These are phyloP conservation scores for Shiraia sp. DNA, from an alignment of 2,329 filamentous ascomycete species.

Conservation along the genomic window DNA sequence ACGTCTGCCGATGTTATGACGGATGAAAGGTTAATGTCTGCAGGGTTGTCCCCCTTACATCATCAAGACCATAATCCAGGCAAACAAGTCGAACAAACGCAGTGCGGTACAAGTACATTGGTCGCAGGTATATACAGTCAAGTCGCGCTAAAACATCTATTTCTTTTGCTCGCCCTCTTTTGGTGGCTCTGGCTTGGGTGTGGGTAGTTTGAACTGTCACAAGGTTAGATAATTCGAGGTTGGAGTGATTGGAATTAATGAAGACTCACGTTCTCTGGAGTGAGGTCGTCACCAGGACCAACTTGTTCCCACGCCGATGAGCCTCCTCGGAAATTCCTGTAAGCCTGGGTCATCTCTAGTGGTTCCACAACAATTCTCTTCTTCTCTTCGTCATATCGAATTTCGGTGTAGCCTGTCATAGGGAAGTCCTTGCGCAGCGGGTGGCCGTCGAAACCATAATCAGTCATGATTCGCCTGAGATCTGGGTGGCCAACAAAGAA, in stretches of 20 bases:
- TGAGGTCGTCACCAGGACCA: conserved; percentile 73
- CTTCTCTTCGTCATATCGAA: conserved; percentile 99
- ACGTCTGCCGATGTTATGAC: no score
- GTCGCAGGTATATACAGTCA: conserved; percentile 47
- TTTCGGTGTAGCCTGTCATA: conserved; percentile 95
- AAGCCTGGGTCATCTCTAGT: conserved; percentile 95
- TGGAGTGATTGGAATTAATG: background rate
- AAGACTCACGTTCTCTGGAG: conserved; percentile 64
- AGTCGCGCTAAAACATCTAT: conserved; percentile 54
- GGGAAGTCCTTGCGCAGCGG: conserved; percentile 98
- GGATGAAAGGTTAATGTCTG: no score
- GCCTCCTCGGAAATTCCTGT: conserved; percentile 96
- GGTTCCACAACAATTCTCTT: conserved; percentile 99
- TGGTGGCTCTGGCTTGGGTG: conserved; percentile 84
- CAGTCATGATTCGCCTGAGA: conserved; percentile 96
- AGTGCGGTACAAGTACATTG: conserved; percentile 21
- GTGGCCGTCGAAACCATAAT: conserved; percentile 98
- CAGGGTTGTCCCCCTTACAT: no score
- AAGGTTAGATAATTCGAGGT: conserved; percentile 1
- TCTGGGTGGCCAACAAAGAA: conserved; percentile 97
- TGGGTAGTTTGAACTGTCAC: conserved; percentile 85
- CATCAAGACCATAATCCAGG: no score
- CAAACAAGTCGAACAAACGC: background rate
- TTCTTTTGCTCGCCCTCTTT: conserved; percentile 93
- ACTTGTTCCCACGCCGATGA: conserved; percentile 67